Conservation (phyloP, 2,329 filamentous ascomycete genomes). For the Didymella sp. region DNA sequence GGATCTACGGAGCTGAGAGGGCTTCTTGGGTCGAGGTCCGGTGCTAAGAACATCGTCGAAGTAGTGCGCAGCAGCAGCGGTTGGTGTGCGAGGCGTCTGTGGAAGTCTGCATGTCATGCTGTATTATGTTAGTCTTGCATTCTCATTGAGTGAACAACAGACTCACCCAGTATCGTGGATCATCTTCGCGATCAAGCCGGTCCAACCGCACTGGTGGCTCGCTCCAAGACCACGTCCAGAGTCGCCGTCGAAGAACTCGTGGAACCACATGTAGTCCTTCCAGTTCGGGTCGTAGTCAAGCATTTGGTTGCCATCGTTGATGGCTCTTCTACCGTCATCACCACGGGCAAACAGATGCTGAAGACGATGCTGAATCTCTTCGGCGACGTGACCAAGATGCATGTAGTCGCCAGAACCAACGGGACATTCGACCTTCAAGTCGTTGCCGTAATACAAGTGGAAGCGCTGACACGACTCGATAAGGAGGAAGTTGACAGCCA, state of each 20-base stretch:
- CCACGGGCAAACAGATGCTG: slow-evolving; percentile 88
- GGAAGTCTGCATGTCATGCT: slow-evolving; percentile 57
- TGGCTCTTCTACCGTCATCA: slow-evolving; percentile 84
- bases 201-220: slow-evolving; percentile 96
- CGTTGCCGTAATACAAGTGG: slow-evolving; percentile 93
- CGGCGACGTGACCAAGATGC: slow-evolving; percentile 93
- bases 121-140: slow-evolving; percentile 52
- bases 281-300: slow-evolving; percentile 92
- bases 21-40: slow-evolving; percentile 51
- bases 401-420: slow-evolving; percentile 92
- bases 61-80: slow-evolving; percentile 85
- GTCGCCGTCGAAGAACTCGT: slow-evolving; percentile 97
- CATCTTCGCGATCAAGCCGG: slow-evolving; percentile 91
- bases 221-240: slow-evolving; percentile 87
- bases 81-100: slow-evolving; percentile 88
- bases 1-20: slow-evolving; percentile 71
- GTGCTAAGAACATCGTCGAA: slow-evolving; percentile 88
- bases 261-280: slow-evolving; percentile 94
- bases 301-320: slow-evolving; percentile 83
- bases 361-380: slow-evolving; percentile 92
- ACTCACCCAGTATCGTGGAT: slow-evolving; percentile 96
- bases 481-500: slow-evolving; percentile 93
- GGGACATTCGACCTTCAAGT: slow-evolving; percentile 89
- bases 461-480: slow-evolving; percentile 95
- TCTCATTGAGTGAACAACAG: not conserved